phyloP scores from a whole-genome alignment of 2,329 filamentous ascomycete species.

The Aphanoascus verrucosus region DNA sequence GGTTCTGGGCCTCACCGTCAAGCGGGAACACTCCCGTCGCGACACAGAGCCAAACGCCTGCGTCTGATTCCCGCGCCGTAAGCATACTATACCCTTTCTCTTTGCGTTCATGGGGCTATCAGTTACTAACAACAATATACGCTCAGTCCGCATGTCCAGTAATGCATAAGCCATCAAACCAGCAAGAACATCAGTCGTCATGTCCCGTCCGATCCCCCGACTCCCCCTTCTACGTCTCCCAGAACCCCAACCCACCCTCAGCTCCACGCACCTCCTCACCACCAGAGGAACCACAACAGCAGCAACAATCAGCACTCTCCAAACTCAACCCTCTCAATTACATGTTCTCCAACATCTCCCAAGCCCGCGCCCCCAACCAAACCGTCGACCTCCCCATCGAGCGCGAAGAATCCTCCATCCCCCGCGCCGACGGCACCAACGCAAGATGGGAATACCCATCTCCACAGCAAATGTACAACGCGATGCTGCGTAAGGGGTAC shows the following conservation, averaged over 20 bases:
- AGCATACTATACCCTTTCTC: slow-evolving; percentile 20
- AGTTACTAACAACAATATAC: background rate
- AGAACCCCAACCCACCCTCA: slow-evolving; percentile 17
- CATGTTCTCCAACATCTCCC: slow-evolving; percentile 83
- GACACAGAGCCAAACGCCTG: slow-evolving; percentile 41
- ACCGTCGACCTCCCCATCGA: slow-evolving; percentile 62
- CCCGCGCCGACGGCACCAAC: slow-evolving; percentile 61
- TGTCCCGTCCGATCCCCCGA: slow-evolving; percentile 43
- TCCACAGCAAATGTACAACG: slow-evolving; percentile 99
- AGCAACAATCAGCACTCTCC: slow-evolving; percentile 45
- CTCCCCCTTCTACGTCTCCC: slow-evolving; percentile 37
- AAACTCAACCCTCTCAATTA: slow-evolving; percentile 77
- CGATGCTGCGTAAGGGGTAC: slow-evolving; percentile 89
- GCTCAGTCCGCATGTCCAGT: slow-evolving; percentile 58
- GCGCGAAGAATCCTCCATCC: slow-evolving; percentile 80
- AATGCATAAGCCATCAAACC: slow-evolving; percentile 40
- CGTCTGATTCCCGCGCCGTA: slow-evolving; percentile 46
- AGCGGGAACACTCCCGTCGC: slow-evolving; percentile 29
- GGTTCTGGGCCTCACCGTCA: slow-evolving; percentile 56
- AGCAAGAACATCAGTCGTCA: slow-evolving; percentile 22
- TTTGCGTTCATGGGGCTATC: background rate
- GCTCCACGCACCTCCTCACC: slow-evolving; percentile 22
- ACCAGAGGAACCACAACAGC: slow-evolving; percentile 19
- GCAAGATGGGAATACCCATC: slow-evolving; percentile 96
- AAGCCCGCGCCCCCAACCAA: slow-evolving; percentile 65